A percentile compares a stretch with the other conserved stretches of the same genome.
phyloP scores from a whole-genome alignment of 2,329 filamentous ascomycete species.

The Fusarium pseudoanthophilum region DNA sequence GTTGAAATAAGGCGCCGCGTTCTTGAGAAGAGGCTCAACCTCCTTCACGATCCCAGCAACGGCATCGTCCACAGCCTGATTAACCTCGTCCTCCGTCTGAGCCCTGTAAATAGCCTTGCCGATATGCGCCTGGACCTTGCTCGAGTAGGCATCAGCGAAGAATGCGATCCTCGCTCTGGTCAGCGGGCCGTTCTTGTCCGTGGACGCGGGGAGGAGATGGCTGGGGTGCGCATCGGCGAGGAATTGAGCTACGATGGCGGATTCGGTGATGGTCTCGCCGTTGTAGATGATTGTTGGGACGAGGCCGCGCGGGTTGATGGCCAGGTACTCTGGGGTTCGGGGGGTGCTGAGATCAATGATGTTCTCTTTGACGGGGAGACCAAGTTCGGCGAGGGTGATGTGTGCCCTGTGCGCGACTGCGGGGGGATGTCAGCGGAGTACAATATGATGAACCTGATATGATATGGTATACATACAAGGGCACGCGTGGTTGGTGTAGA shows the following conservation, averaged over 20 bases:
- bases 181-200: constrained; percentile 65
- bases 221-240: constrained; percentile 75
- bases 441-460: neutral
- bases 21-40: constrained; percentile 74
- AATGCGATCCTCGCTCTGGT: constrained; percentile 73
- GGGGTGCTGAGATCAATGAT: constrained; percentile 77
- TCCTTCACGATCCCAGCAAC: constrained; percentile 72
- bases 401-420: constrained; percentile 77
- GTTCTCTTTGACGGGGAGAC: constrained; percentile 74
- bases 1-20: constrained; percentile 70
- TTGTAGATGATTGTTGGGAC: constrained; percentile 77
- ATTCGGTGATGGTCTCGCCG: constrained; percentile 77
- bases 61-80: constrained; percentile 60
- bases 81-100: constrained; percentile 61
- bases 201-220: constrained; percentile 69
- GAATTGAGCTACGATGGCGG: constrained; percentile 78
- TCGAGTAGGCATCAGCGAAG: constrained; percentile 75
- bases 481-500: constrained; percentile 77
- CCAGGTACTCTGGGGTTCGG: constrained; percentile 77
- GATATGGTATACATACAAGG: constrained; percentile 60
- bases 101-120: constrained; percentile 58
- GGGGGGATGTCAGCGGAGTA: constrained; percentile 23
- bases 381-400: constrained; percentile 74
- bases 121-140: constrained; percentile 64
- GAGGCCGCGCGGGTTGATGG: constrained; percentile 81